These are phyloP conservation scores for Botrytis medusae DNA, from an alignment of 2,329 filamentous ascomycete species.

Conservation along the genomic window DNA sequence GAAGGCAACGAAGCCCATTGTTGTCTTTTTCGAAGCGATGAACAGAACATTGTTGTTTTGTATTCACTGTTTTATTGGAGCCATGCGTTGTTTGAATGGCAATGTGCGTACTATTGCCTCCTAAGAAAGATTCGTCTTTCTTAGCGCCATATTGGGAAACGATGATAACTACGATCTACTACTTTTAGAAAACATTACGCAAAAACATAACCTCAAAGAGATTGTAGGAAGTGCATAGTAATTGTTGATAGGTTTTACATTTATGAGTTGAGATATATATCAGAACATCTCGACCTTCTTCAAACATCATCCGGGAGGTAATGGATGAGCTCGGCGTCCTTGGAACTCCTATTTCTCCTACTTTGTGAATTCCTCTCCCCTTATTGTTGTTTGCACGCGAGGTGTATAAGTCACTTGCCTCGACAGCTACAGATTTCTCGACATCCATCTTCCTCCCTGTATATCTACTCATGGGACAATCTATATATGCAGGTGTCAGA, in stretches of 20 bases:
- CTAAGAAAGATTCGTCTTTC: neutral
- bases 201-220: neutral
- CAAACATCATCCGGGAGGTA: neutral
- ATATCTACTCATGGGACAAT: neutral
- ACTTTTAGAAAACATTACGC: neutral
- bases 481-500: neutral
- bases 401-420: neutral
- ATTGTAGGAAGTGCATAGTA: neutral
- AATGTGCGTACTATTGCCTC: neutral
- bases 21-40: slow-evolving; percentile 35
- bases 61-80: neutral
- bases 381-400: neutral
- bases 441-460: neutral
- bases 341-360: neutral
- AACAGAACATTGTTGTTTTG: slow-evolving; percentile 37
- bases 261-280: neutral
- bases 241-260: neutral
- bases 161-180: neutral
- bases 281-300: neutral
- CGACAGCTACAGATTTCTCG: neutral
- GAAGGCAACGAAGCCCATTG: slow-evolving; percentile 36
- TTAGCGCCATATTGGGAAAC: neutral
- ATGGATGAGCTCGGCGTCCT: neutral
- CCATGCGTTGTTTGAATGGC: neutral
- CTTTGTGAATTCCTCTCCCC: neutral